These are phyloP conservation scores for Epicoccum sorghinum DNA, from an alignment of 2,329 filamentous ascomycete species.

Conservation along the genomic window DNA sequence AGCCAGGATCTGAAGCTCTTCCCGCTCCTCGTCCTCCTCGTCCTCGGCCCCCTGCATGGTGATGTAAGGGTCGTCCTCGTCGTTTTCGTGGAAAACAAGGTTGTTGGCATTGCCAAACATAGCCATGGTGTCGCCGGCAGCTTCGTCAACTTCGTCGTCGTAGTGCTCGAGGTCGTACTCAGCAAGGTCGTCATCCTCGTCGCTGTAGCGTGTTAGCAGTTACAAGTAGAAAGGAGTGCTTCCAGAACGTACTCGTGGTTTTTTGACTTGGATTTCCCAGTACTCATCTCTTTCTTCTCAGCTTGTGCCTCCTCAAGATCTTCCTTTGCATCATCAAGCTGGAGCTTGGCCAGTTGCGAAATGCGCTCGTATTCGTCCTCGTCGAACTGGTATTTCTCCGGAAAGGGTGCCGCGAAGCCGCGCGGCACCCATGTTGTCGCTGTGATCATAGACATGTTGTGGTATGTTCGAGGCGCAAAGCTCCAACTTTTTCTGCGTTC, in stretches of 20 bases:
- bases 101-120: constrained; percentile 97
- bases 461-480: constrained; percentile 7
- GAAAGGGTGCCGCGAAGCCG: constrained; percentile 57
- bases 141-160: constrained; percentile 78
- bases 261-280: constrained; percentile 23
- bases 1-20: constrained; percentile 90
- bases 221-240: neutral
- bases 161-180: constrained; percentile 98
- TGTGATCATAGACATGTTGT: constrained; percentile 61
- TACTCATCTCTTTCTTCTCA: constrained; percentile 46
- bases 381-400: constrained; percentile 57
- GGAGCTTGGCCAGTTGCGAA: constrained; percentile 60
- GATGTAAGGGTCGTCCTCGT: constrained; percentile 96
- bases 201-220: constrained; percentile 33
- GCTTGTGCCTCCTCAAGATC: constrained; percentile 68
- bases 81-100: constrained; percentile 89
- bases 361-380: constrained; percentile 60
- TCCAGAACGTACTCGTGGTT: constrained; percentile 26
- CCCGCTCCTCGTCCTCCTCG: constrained; percentile 85
- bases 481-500: constrained; percentile 15
- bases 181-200: constrained; percentile 81
- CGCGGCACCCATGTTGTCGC: constrained; percentile 61
- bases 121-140: constrained; percentile 75
- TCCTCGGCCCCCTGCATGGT: constrained; percentile 74
- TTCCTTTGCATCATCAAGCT: constrained; percentile 90